Percentiles rank a stretch among this genome's conserved stretches.
Conservation (phyloP, 371 early-diverging fungal species). For the Mycotypha africana region DNA sequence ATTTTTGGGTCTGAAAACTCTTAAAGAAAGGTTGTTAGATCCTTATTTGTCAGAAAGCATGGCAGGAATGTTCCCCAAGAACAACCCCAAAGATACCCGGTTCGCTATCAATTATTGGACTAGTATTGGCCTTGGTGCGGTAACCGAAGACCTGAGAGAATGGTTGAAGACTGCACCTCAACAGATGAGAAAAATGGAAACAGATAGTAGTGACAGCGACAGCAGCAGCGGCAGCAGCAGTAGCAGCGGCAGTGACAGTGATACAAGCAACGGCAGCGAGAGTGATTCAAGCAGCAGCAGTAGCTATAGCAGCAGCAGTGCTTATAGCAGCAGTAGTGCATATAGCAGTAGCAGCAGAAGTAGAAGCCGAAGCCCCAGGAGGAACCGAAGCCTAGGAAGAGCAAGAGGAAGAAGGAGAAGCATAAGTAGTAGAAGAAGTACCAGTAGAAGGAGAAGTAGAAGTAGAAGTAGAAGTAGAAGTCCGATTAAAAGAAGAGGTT, state of each 20-base stretch:
- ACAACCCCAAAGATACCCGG: conserved; percentile 82
- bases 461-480: neutral
- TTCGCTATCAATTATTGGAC: conserved; percentile 98
- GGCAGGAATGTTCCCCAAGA: conserved; percentile 87
- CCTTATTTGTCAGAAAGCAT: conserved; percentile 59
- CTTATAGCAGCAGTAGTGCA: no score
- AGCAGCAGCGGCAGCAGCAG: conserved; percentile 9
- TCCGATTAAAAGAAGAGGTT: no score
- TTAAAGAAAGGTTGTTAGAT: conserved; percentile 74
- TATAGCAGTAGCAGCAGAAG: neutral
- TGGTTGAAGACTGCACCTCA: conserved; percentile 64
- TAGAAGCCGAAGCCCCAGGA: conserved; percentile 8
- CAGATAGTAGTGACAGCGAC: conserved; percentile 7
- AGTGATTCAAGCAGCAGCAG: no score
- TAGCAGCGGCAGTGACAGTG: neutral
- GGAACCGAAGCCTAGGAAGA: conserved; percentile 12
- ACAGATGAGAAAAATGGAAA: conserved; percentile 41
- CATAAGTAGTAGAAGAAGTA: neutral
- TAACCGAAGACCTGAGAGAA: conserved; percentile 93
- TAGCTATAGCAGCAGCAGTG: no score
- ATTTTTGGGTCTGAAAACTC: conserved; percentile 72
- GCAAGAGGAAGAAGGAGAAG: conserved; percentile 4
- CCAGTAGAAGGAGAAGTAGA: neutral
- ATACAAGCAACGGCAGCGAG: no score
- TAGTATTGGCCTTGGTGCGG: conserved; percentile 85